Percentiles rank a stretch among this genome's conserved stretches.
Conservation (phyloP, 768 basidiomycete species). For the Amanita polypyramis region DNA sequence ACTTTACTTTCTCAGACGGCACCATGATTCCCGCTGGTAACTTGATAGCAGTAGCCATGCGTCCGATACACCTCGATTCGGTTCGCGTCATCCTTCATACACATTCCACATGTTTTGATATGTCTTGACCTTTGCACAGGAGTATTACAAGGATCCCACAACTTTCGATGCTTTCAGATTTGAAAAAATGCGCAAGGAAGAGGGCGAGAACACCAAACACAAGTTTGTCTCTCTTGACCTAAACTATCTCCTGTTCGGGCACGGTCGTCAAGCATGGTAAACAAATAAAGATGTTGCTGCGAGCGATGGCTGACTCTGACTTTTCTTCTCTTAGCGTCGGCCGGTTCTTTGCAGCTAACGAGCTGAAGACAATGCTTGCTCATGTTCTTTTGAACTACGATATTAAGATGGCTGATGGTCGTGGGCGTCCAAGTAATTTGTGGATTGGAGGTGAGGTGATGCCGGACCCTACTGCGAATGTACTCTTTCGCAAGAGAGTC, state of each 20-base stretch:
- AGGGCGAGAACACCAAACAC: constrained; percentile 18
- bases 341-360: constrained; percentile 25
- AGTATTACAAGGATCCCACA: constrained; percentile 22
- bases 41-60: constrained; percentile 10
- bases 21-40: constrained; percentile 18
- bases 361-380: constrained; percentile 23
- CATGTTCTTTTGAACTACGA: constrained; percentile 24
- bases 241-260: constrained; percentile 24
- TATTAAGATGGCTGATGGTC: constrained; percentile 19
- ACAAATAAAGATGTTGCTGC: background rate
- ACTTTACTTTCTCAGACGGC: constrained; percentile 25
- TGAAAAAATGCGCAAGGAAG: constrained; percentile 17
- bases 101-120: background rate
- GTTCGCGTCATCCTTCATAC: background rate
- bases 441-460: constrained; percentile 11
- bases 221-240: constrained; percentile 19
- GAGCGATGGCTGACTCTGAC: background rate
- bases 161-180: constrained; percentile 35
- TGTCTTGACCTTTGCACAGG: constrained; percentile 8
- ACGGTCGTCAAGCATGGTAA: constrained; percentile 17
- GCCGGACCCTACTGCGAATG: constrained; percentile 22
- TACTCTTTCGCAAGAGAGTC: constrained; percentile 23
- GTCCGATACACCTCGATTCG: constrained; percentile 9
- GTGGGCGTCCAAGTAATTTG: constrained; percentile 7
- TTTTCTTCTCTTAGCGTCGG: constrained; percentile 15